phyloP scores from a whole-genome alignment of 805 yeast genomes.

The Zygosaccharomyces bisporus region DNA sequence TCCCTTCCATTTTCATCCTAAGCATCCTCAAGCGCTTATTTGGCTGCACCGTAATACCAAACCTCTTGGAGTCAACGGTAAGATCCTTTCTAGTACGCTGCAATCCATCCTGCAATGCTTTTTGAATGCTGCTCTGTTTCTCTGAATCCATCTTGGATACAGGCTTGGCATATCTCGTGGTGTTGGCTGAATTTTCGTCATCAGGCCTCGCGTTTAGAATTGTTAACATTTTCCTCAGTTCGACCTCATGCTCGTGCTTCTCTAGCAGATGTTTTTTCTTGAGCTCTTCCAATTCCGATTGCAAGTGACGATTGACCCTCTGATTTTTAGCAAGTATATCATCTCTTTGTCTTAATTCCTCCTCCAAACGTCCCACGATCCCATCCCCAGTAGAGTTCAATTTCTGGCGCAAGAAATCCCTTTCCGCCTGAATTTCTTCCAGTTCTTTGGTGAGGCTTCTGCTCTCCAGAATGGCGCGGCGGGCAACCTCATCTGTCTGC shows the following conservation, averaged over 20 bases:
- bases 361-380: conserved; percentile 60
- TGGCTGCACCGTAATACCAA: conserved; percentile 56
- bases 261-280: conserved; percentile 57
- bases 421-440: conserved; percentile 46
- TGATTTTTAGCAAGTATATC: conserved; percentile 60
- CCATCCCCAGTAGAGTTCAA: conserved; percentile 78
- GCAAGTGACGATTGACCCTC: conserved; percentile 56
- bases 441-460: conserved; percentile 51
- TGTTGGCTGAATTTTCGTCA: conserved; percentile 16
- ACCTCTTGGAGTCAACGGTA: conserved; percentile 40
- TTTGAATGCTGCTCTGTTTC: conserved; percentile 29
- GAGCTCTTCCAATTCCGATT: conserved; percentile 63
- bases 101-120: conserved; percentile 33
- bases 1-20: conserved; percentile 77
- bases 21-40: conserved; percentile 68
- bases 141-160: conserved; percentile 28
- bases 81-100: conserved; percentile 40
- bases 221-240: conserved; percentile 68
- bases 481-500: conserved; percentile 86
- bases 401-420: conserved; percentile 64
- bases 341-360: conserved; percentile 68
- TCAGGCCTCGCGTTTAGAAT: conserved; percentile 49
- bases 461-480: conserved; percentile 63
- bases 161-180: conserved; percentile 8
- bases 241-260: conserved; percentile 71